Evolutionary conservation across 2,329 filamentous ascomycete genomes (phyloP), one percentile per base, ranked within the genome.

Genomic region (Claviceps maximensis): DNA sequence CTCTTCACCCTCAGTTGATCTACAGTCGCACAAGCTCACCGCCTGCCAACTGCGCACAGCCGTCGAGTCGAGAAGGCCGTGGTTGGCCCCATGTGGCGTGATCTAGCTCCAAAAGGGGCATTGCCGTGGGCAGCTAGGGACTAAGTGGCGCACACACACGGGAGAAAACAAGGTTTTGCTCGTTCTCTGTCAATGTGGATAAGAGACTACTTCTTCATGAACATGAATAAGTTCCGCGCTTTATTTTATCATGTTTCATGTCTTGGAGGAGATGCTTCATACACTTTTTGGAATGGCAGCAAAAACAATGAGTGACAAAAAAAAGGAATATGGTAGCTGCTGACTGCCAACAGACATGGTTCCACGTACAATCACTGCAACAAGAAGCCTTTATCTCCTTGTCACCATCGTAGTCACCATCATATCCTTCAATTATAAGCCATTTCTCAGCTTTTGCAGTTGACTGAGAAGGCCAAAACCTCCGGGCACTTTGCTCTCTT

Each of bases 401-500:
- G n/a, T 51, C 36, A 21, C 49, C 15, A 33, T 41, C 21, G 47
- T 40, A 31, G 25, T 27, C 36, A 42, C 23, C 21, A 44, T 19
- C 21, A 44, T 12, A 5, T 44, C 21, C 13, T 29, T 10, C n/a
- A 15, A 33, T 67, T 62, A 77, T 52, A 80, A 60, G 1, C 78
- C 78, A 42, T 71, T 74, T 50, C 79, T 72, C 54, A 83, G 70
- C 65, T 79, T 80, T 65, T 82, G 79, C 55, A 82, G 65, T 64
- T 83, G 80, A 65, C 75, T 82, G 58, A 83, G 81, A 51, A 83
- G 67, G 5, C 79, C 78, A 61, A 82, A 82, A 0, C 76, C 78
- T 1, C 75, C 74, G 0, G 71, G 65, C 2, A 70, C 65, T 60
- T 70, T 75, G 53, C 62, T 68, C 50, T 76, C 74, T 27, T 67